These are phyloP conservation scores for Gossypium sturtianum DNA, from an alignment of 345 rosid species.

Conservation along the genomic window DNA sequence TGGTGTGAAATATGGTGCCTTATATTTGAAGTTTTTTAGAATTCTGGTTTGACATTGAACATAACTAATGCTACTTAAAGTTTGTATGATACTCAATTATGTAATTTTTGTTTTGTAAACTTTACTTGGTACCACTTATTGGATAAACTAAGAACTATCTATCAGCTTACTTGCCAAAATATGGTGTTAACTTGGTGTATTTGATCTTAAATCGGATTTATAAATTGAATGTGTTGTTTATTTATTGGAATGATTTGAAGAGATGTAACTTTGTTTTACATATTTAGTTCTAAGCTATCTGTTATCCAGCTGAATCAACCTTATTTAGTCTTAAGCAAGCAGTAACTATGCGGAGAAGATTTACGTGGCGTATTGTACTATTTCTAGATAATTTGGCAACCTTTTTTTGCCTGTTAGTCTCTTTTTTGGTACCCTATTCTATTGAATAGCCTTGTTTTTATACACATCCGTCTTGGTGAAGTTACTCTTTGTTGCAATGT, in stretches of 20 bases:
- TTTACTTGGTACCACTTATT: neutral
- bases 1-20: neutral
- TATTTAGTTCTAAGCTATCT: neutral
- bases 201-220: neutral
- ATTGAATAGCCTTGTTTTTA: neutral
- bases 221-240: neutral
- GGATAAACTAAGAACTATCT: neutral
- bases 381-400: neutral
- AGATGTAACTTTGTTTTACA: neutral
- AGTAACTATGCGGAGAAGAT: neutral
- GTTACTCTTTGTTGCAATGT: neutral
- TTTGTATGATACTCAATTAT: neutral
- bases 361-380: neutral
- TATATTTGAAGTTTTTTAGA: neutral
- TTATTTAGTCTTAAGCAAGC: neutral
- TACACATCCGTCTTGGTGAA: neutral
- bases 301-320: neutral
- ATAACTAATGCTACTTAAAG: neutral
- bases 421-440: neutral
- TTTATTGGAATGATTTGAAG: neutral
- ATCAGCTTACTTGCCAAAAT: neutral
- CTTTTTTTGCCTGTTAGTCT: neutral
- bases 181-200: neutral
- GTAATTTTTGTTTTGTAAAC: neutral
- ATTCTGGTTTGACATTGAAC: neutral